Evolutionary conservation across 371 early-diverging fungal species (phyloP).

Genomic region (Mucor mucedo): DNA sequence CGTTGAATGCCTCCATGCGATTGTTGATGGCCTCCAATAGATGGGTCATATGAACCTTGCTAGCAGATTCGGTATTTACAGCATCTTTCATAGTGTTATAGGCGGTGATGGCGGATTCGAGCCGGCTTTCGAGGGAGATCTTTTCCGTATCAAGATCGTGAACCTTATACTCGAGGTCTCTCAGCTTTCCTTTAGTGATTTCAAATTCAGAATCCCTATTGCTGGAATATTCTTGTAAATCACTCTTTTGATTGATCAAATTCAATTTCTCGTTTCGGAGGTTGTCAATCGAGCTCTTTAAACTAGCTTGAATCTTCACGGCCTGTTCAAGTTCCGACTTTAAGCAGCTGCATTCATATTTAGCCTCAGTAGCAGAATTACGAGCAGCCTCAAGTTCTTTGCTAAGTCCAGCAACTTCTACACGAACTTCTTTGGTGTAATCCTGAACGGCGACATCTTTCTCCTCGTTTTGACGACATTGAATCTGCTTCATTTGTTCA

Average conservation of each 20-base stretch:
- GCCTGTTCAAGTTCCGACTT: not conserved
- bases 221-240: not conserved
- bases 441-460: conserved; percentile 12
- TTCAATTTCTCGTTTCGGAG: too few relatives aligned
- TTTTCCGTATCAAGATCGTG: conserved; percentile 13
- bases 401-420: conserved; percentile 12
- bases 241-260: not conserved
- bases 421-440: conserved; percentile 8
- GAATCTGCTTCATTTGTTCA: conserved; percentile 12
- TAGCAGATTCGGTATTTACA: not conserved
- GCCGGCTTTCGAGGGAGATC: not conserved
- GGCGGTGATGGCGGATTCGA: conserved; percentile 1
- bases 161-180: not conserved
- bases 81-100: conserved; percentile 12
- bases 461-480: conserved; percentile 9
- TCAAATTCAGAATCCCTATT: conserved; percentile 1
- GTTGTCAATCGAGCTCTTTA: not conserved
- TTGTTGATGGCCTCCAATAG: conserved; percentile 14
- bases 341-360: not conserved
- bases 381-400: conserved; percentile 9
- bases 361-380: conserved; percentile 5
- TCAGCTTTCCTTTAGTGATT: not conserved
- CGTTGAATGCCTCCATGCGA: conserved; percentile 8
- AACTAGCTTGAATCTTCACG: not conserved
- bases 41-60: conserved; percentile 11